Conservation (phyloP, 352 stramenopile genomes). For the Pythium dissimile region DNA sequence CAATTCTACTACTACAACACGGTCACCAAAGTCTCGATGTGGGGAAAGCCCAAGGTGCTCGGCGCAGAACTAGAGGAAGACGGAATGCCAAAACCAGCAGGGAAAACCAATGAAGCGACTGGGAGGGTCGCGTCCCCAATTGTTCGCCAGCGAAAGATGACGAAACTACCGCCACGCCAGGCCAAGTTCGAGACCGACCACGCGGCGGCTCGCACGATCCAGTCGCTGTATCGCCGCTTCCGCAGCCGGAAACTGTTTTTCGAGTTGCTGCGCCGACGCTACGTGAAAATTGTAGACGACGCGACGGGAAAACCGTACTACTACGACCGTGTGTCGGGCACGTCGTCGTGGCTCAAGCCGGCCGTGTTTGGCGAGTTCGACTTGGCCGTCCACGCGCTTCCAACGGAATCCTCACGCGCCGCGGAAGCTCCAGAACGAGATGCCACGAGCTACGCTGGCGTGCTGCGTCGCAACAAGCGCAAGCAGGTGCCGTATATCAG, state of each 20-base stretch:
- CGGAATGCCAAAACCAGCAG: not conserved
- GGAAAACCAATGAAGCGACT: not conserved
- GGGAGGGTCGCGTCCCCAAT: not conserved
- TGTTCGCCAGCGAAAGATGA: slow-evolving; percentile 5
- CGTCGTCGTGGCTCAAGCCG: slow-evolving; percentile 62
- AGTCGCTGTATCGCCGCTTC: slow-evolving; percentile 57
- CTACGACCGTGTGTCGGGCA: slow-evolving; percentile 52
- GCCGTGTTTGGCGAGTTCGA: slow-evolving; percentile 48
- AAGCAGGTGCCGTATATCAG: slow-evolving; percentile 33
- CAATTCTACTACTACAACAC: slow-evolving; percentile 74
- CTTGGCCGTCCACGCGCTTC: slow-evolving; percentile 30
- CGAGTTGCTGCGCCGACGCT: slow-evolving; percentile 39
- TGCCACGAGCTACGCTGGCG: not conserved
- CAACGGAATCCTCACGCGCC: slow-evolving; percentile 9
- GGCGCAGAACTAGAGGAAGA: slow-evolving; percentile 6
- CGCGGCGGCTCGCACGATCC: slow-evolving; percentile 51
- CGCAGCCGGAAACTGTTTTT: slow-evolving; percentile 37
- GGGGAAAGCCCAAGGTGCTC: slow-evolving; percentile 57
- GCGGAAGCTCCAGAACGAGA: not conserved
- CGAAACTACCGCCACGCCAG: slow-evolving; percentile 3
- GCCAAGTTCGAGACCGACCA: slow-evolving; percentile 24
- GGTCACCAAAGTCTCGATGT: slow-evolving; percentile 63
- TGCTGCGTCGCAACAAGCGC: slow-evolving; percentile 12
- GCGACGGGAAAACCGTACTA: slow-evolving; percentile 47
- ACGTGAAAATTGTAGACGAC: slow-evolving; percentile 58